Base-by-base conservation (phyloP, 129 eudicot species). In the Escallonia herrerae region DNA sequence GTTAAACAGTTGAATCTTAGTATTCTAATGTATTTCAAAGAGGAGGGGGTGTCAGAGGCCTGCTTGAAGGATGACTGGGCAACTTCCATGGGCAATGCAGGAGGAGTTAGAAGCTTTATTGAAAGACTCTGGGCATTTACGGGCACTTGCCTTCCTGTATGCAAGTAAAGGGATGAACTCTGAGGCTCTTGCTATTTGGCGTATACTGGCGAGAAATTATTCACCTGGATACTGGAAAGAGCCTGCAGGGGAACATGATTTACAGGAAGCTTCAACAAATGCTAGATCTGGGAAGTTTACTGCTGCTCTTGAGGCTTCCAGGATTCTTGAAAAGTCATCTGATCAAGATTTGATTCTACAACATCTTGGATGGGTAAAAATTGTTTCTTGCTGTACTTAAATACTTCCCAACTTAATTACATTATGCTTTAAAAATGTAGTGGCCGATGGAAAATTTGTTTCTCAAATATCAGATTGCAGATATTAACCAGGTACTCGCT, bases 361-460 rank as follows among this genome's bases (percentile, higher is more conserved):
- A 57, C 98, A 93, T 81, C 89, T 93, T 64, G 95, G 96, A 79
- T 93, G 99, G 99, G 99, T 93, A 81, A 67, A 90, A 51, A 50
- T 22, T 66, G 15, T 62, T 55, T 57, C 48, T 15, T 65, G 43
- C 12, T 22, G 33, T 22, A 22, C 33, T 22, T 22, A 22, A 22
- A 22, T 22, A 22, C 33, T 22, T 22, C 33, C 33, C 33, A 22
- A 22, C 33, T 22, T 22, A 22, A 22, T 22, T 22, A 22, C 33
- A 11, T 6, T 22, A 6, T 62, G 67, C 39, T 56, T 63, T 12
- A 4, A 39, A n/a, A 58, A 40, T 37, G 63, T 40, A 9, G 7
- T 72, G 53, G 47, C 62, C 72, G 66, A 77, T 63, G 40, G 45
- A 50, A 42, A 66, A 41, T 46, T 72, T 76, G 56, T 41, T 42